A percentile compares a stretch with the other conserved stretches of the same genome.
Conservation (phyloP, 2,329 filamentous ascomycete genomes). For the Ceratocystis destructans region DNA sequence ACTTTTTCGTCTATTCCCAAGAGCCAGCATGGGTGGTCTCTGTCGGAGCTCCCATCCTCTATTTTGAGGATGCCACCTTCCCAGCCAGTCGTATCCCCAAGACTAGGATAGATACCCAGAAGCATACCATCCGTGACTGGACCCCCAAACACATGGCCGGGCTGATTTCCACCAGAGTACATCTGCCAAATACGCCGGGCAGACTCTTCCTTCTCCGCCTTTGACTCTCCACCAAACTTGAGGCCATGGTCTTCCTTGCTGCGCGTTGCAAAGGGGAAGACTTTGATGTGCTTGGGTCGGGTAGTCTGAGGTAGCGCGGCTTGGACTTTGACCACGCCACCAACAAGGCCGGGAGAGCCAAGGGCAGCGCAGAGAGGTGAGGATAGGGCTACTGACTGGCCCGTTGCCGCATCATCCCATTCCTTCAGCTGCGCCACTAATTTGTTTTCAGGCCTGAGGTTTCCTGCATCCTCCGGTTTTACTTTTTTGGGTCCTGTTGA, state of each 20-base stretch:
- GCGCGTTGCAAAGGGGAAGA: conserved; percentile 61
- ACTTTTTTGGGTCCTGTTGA: conserved; percentile 55
- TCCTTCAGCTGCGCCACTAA: conserved; percentile 60
- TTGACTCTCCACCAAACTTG: conserved; percentile 78
- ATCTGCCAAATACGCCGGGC: conserved; percentile 56
- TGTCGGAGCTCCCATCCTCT: conserved; percentile 38
- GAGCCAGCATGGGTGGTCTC: conserved; percentile 51
- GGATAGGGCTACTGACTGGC: conserved; percentile 67
- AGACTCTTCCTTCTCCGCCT: conserved; percentile 66
- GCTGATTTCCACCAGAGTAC: conserved; percentile 41
- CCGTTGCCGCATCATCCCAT: conserved; percentile 82
- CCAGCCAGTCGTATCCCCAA: conserved; percentile 50
- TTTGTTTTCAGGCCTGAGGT: conserved; percentile 39
- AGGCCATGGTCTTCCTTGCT: conserved; percentile 50
- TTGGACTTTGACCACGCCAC: conserved; percentile 77
- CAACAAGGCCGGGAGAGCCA: conserved; percentile 58
- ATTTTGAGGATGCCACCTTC: conserved; percentile 75
- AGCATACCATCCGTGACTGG: conserved; percentile 83
- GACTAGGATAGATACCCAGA: conserved; percentile 43
- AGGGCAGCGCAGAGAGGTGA: conserved; percentile 60
- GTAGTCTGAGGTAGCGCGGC: conserved; percentile 61
- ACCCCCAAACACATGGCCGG: conserved; percentile 51
- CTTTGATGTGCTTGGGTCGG: conserved; percentile 48
- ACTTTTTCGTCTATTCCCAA: conserved; percentile 62
- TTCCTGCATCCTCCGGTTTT: conserved; percentile 52